phyloP scores from a whole-genome alignment of 768 basidiomycete species.

The Artomyces pyxidatus region DNA sequence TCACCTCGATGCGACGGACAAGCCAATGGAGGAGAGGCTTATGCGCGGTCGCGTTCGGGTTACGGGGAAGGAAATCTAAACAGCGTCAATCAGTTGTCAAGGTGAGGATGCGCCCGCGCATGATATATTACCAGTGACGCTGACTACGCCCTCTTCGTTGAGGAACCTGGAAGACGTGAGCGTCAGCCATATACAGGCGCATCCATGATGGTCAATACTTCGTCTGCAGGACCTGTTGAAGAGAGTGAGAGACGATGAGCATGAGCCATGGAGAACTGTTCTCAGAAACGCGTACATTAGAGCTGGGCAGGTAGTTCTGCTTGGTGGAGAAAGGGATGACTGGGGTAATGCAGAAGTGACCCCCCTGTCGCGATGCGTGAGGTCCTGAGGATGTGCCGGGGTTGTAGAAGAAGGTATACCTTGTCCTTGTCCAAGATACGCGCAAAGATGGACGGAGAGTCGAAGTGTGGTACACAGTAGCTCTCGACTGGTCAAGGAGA shows the following conservation, averaged over 20 bases:
- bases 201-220: slow-evolving; percentile 35
- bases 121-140: slow-evolving; percentile 54
- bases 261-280: too few relatives aligned
- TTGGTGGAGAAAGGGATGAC: slow-evolving; percentile 61
- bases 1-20: slow-evolving; percentile 71
- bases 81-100: slow-evolving; percentile 6
- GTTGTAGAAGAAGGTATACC: slow-evolving; percentile 19
- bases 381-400: not conserved
- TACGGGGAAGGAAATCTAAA: slow-evolving; percentile 76
- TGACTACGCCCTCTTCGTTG: slow-evolving; percentile 80
- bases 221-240: slow-evolving; percentile 65
- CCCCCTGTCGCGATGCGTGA: slow-evolving; percentile 49
- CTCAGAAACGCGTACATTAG: slow-evolving; percentile 50
- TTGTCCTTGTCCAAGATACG: slow-evolving; percentile 84
- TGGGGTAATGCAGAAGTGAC: slow-evolving; percentile 87
- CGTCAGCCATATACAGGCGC: not conserved
- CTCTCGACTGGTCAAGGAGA: slow-evolving; percentile 62
- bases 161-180: slow-evolving; percentile 45
- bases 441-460: slow-evolving; percentile 88
- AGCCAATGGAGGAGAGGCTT: slow-evolving; percentile 79
- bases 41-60: slow-evolving; percentile 28
- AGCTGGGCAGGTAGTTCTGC: slow-evolving; percentile 77
- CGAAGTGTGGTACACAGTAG: slow-evolving; percentile 90
- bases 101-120: not conserved
- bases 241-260: slow-evolving; percentile 18